Percentiles rank a stretch among this genome's conserved stretches.
Evolutionary conservation across 139 green algal species (phyloP).

Genomic region (Gonium pectorale): DNA sequence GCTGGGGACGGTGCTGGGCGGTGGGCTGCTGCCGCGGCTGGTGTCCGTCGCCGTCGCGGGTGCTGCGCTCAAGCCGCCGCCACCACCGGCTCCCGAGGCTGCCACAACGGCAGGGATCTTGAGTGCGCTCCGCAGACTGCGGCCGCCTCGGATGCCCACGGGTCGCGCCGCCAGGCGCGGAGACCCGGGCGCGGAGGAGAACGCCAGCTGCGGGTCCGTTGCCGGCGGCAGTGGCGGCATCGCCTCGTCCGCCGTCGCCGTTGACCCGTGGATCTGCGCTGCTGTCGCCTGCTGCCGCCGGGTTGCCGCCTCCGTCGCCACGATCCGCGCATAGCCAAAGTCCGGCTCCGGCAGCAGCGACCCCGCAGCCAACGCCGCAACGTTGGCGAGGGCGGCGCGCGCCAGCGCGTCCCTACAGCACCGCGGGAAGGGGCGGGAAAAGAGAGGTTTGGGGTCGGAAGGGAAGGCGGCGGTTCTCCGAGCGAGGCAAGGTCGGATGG

Average conservation of each 20-base stretch:
- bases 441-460: no score
- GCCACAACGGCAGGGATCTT: background rate
- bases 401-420: background rate
- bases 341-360: background rate
- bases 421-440: no score
- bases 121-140: background rate
- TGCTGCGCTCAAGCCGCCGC: no score
- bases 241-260: no score
- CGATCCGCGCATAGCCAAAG: conserved; percentile 21
- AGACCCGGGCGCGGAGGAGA: background rate
- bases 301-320: background rate
- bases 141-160: no score
- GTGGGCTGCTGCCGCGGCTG: no score
- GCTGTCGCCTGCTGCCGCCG: no score
- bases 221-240: background rate
- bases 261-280: no score
- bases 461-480: no score
- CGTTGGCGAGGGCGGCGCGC: background rate
- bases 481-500: no score
- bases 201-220: background rate
- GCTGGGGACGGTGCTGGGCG: no score
- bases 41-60: no score
- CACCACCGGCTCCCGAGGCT: background rate
- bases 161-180: background rate
- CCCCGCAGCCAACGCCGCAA: background rate